Evolutionary conservation across 2,329 filamentous ascomycete species (phyloP).

Genomic region (Colletotrichum navitas): DNA sequence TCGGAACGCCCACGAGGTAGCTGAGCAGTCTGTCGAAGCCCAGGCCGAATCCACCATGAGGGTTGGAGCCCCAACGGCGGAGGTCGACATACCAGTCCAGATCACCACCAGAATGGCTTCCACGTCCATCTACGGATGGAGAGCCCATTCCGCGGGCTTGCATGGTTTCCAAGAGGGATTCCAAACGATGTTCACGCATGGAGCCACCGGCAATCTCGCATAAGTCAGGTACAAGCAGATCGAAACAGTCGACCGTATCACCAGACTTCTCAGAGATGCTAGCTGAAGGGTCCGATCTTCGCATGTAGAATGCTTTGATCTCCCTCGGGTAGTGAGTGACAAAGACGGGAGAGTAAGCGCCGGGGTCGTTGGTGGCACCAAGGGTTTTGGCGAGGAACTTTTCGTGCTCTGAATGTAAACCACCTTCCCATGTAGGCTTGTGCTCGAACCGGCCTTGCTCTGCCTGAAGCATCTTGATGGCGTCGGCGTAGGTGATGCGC

Average conservation of each 20-base stretch:
- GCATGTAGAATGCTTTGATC: slow-evolving; percentile 89
- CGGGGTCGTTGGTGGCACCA: slow-evolving; percentile 62
- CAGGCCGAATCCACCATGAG: slow-evolving; percentile 90
- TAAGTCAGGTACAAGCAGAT: slow-evolving; percentile 86
- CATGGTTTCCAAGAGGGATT: slow-evolving; percentile 79
- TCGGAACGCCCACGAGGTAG: slow-evolving; percentile 85
- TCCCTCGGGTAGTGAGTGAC: slow-evolving; percentile 91
- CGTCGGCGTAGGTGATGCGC: slow-evolving; percentile 84
- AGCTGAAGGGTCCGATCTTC: slow-evolving; percentile 49
- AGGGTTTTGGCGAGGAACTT: slow-evolving; percentile 81
- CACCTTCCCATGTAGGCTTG: slow-evolving; percentile 76
- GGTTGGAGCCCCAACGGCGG: slow-evolving; percentile 89
- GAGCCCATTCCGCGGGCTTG: slow-evolving; percentile 71
- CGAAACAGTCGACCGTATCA: slow-evolving; percentile 87
- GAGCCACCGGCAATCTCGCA: slow-evolving; percentile 92
- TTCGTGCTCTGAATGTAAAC: slow-evolving; percentile 93
- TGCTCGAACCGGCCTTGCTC: slow-evolving; percentile 75
- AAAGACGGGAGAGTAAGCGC: slow-evolving; percentile 78
- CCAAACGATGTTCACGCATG: slow-evolving; percentile 84
- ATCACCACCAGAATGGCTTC: slow-evolving; percentile 43
- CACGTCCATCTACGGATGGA: slow-evolving; percentile 44
- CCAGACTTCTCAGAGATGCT: slow-evolving; percentile 42
- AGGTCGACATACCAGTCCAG: slow-evolving; percentile 91
- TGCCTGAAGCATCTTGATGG: slow-evolving; percentile 75
- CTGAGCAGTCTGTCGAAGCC: slow-evolving; percentile 89